A percentile compares a stretch with the other conserved stretches of the same genome.
Evolutionary conservation across 1,284 basidiomycete species (phyloP).

Genomic region (Cutaneotrichosporon curvatum): DNA sequence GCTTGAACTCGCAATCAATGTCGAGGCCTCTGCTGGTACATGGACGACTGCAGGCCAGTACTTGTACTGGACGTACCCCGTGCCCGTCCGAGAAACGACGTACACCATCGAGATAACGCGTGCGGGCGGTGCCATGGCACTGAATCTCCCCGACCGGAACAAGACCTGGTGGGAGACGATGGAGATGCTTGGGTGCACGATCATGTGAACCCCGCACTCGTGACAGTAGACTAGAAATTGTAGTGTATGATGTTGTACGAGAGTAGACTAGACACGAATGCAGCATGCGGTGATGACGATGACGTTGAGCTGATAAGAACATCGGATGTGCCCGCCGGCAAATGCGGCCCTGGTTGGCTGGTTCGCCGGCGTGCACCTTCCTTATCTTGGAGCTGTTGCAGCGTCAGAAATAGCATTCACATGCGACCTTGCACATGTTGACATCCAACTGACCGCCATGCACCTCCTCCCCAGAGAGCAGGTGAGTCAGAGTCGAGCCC

Average conservation of each 20-base stretch:
- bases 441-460: constrained; percentile 24
- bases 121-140: constrained; percentile 51
- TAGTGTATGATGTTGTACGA: background rate
- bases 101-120: constrained; percentile 63
- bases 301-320: too few relatives aligned
- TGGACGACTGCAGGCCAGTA: constrained; percentile 62
- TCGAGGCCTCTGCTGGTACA: constrained; percentile 58
- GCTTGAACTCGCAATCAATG: constrained; percentile 44
- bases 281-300: too few relatives aligned
- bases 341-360: background rate
- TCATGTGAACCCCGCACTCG: background rate
- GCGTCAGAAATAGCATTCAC: too few relatives aligned
- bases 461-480: constrained; percentile 40
- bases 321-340: too few relatives aligned
- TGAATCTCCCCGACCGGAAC: background rate
- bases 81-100: constrained; percentile 53
- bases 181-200: constrained; percentile 6
- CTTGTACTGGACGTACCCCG: constrained; percentile 77
- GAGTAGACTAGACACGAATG: too few relatives aligned
- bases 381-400: background rate
- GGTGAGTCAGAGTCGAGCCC: constrained; percentile 14
- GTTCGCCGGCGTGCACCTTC: background rate
- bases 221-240: background rate
- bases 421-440: too few relatives aligned
- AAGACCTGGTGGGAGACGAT: constrained; percentile 6